Evolutionary conservation across 257 asterid species (phyloP).

Genomic region (Plantago elongata): DNA sequence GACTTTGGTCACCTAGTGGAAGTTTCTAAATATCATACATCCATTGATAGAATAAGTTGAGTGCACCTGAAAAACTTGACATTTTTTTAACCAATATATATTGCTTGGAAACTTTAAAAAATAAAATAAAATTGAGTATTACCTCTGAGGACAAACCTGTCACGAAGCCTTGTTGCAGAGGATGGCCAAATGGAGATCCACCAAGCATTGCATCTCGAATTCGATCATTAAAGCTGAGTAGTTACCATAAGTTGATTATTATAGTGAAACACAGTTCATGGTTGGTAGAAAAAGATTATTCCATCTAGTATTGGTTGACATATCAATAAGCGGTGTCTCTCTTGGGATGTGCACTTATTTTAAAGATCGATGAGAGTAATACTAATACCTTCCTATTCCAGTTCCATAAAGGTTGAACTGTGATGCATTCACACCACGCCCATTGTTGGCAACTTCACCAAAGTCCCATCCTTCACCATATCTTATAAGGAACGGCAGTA

Average conservation of each 20-base stretch:
- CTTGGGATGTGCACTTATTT: too few relatives aligned
- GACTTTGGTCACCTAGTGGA: neutral
- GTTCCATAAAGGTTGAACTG: slow-evolving; percentile 76
- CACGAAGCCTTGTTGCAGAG: slow-evolving; percentile 88
- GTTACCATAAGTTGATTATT: slow-evolving; percentile 9
- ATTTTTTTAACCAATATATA: neutral
- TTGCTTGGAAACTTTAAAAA: slow-evolving; percentile 5
- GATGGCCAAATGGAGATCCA: slow-evolving; percentile 96
- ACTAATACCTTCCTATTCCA: slow-evolving; percentile 93
- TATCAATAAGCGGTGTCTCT: neutral
- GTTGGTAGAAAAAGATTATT: neutral
- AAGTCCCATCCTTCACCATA: slow-evolving; percentile 99
- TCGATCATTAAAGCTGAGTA: slow-evolving; percentile 86
- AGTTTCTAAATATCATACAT: neutral
- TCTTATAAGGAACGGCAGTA: slow-evolving; percentile 35
- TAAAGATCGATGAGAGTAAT: slow-evolving; percentile 14
- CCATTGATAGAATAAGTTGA: neutral
- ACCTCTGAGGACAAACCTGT: slow-evolving; percentile 91
- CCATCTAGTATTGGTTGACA: neutral
- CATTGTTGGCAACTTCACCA: slow-evolving; percentile 87
- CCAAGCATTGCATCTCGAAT: slow-evolving; percentile 93
- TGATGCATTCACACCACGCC: slow-evolving; percentile 88
- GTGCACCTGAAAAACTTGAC: neutral
- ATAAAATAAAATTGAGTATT: slow-evolving; percentile 24
- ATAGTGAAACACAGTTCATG: neutral